phyloP scores from a whole-genome alignment of 2,329 filamentous ascomycete species.

The Botryotinia globosa region DNA sequence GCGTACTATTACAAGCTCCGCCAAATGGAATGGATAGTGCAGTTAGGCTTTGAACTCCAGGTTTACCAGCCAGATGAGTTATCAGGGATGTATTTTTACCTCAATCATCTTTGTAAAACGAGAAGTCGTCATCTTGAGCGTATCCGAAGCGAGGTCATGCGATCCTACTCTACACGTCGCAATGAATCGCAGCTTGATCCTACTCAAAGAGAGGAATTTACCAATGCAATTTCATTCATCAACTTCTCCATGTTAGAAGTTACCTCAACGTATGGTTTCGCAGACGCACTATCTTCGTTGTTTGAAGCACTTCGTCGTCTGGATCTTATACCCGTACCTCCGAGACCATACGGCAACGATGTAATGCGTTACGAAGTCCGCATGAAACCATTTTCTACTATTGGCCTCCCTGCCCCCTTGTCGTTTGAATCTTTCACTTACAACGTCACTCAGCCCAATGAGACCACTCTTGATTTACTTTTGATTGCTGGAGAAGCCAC shows the following conservation, averaged over 20 bases:
- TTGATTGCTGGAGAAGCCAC: constrained; percentile 38
- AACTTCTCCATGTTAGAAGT: constrained; percentile 63
- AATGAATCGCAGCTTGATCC: constrained; percentile 20
- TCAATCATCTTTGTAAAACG: constrained; percentile 69
- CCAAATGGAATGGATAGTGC: constrained; percentile 81
- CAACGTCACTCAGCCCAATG: constrained; percentile 45
- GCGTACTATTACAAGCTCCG: constrained; percentile 85
- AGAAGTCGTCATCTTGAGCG: constrained; percentile 62
- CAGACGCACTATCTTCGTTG: constrained; percentile 49
- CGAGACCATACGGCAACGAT: constrained; percentile 54
- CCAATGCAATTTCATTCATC: constrained; percentile 52
- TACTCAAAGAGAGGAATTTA: constrained; percentile 41
- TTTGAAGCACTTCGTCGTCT: constrained; percentile 50
- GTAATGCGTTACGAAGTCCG: constrained; percentile 62
- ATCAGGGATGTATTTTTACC: constrained; percentile 86
- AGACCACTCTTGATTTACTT: constrained; percentile 37
- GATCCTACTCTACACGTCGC: constrained; percentile 24
- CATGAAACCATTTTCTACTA: constrained; percentile 65
- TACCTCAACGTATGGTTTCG: constrained; percentile 55
- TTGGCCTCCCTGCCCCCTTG: constrained; percentile 57
- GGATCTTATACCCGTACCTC: constrained; percentile 41
- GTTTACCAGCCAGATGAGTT: constrained; percentile 86
- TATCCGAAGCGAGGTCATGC: constrained; percentile 63
- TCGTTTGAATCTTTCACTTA: constrained; percentile 51
- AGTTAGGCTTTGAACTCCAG: constrained; percentile 91